phyloP scores from a whole-genome alignment of 371 early-diverging fungal species.

The Catenaria anguillulae region DNA sequence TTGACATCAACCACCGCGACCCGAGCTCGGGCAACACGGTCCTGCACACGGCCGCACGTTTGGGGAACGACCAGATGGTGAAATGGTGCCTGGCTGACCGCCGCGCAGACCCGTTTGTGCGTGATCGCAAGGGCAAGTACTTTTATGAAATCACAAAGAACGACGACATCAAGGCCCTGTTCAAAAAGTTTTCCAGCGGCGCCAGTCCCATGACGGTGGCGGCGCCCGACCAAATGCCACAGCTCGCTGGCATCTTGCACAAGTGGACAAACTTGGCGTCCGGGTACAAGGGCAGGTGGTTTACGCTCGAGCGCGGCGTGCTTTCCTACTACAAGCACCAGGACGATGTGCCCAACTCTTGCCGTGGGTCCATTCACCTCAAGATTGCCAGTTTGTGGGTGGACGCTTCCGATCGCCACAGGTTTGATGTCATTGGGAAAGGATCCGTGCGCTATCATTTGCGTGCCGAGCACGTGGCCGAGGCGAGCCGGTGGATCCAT shows the following conservation, averaged over 20 bases:
- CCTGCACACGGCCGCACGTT: constrained; percentile 45
- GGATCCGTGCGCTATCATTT: constrained; percentile 51
- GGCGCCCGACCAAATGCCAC: constrained; percentile 30
- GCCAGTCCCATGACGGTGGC: constrained; percentile 11
- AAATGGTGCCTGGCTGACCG: constrained; percentile 48
- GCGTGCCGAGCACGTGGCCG: constrained; percentile 41
- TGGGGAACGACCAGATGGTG: constrained; percentile 39
- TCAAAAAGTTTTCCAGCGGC: constrained; percentile 15
- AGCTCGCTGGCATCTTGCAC: constrained; percentile 14
- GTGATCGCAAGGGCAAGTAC: constrained; percentile 42
- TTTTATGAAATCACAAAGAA: constrained; percentile 40
- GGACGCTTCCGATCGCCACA: constrained; percentile 40
- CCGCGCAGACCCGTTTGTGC: constrained; percentile 43
- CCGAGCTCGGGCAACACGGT: constrained; percentile 38
- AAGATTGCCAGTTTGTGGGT: constrained; percentile 43
- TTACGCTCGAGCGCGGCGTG: constrained; percentile 54
- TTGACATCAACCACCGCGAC: constrained; percentile 50
- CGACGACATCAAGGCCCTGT: constrained; percentile 32
- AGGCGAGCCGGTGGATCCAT: constrained; percentile 62
- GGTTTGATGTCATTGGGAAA: constrained; percentile 58
- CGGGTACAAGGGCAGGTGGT: constrained; percentile 62
- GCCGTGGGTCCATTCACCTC: constrained; percentile 58
- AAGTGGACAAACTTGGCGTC: constrained; percentile 75
- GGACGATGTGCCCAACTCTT: constrained; percentile 49
- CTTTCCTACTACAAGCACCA: constrained; percentile 60